Base-by-base conservation (phyloP, 2,329 filamentous ascomycete species). In the Fusarium begoniae region DNA sequence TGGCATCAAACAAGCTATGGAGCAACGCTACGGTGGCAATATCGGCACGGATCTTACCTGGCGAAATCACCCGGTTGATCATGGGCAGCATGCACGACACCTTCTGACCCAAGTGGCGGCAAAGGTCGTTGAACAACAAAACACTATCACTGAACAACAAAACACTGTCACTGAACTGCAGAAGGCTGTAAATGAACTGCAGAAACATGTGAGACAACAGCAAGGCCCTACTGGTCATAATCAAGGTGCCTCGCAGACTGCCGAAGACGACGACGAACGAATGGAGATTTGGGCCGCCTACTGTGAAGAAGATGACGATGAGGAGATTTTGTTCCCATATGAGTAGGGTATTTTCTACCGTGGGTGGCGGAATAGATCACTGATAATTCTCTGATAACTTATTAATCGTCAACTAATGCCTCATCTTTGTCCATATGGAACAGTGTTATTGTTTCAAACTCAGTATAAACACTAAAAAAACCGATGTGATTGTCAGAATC, bases 121-220 rank as follows among this genome's bases (percentile, higher is more conserved):
- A n/a, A n/a, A 7, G 7, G 3, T 30, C 4, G 3, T 2, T 15
- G 1, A 48, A 20, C 44, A 7, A 12, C 7, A 26, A 17, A 17
- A 18, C n/a, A n/a, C 22, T 43, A 14, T 2, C 9, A 17, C 10
- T 15, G 6, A n/a, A 5, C n/a, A 1, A 4, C n/a, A 44, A 9
- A 7, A 12, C n/a, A 18, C 10, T 18, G 4, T 44, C 2, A 17
- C 5, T 24, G 4, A 43, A 43, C 41, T 17, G 6, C 11, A 44
- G 43, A 5, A 17, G n/a, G 8, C 20, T 18, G 1, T 24, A 8
- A 5, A 18, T 5, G 2, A 44, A 13, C 13, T 20, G 6, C 44
- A 20, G 24, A 18, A 20, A 26, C 43, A 13, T 26, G 17, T 13
- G 12, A 13, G 11, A 8, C 43, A 8, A 7, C 17, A 47, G 24